phyloP scores from a whole-genome alignment of 1,284 basidiomycete genomes.

The Cryptococcus depauperatus region DNA sequence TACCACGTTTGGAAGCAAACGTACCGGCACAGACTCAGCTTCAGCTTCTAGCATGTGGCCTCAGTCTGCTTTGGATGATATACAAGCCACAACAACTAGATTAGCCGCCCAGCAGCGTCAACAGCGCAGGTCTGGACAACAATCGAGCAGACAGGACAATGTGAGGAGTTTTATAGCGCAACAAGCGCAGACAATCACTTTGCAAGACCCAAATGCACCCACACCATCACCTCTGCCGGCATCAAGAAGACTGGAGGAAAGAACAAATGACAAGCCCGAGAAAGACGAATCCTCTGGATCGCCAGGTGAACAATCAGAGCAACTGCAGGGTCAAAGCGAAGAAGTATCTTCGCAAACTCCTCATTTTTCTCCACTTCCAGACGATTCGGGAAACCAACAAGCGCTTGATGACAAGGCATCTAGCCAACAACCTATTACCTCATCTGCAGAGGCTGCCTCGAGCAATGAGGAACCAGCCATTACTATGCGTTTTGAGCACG shows the following conservation, averaged over 20 bases:
- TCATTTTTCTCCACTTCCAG: neutral
- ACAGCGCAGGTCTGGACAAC: constrained; percentile 1
- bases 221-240: constrained; percentile 21
- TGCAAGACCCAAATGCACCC: constrained; percentile 35
- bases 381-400: no score
- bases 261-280: neutral
- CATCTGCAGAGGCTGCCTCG: neutral
- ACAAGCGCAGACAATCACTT: constrained; percentile 31
- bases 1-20: constrained; percentile 1
- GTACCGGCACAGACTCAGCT: neutral
- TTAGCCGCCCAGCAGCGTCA: constrained; percentile 12
- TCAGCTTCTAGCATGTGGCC: neutral
- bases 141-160: constrained; percentile 13
- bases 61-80: neutral
- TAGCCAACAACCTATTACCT: neutral
- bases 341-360: neutral
- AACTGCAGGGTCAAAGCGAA: constrained; percentile 2
- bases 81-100: constrained; percentile 7
- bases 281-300: no score
- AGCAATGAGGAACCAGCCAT: constrained; percentile 41
- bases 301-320: neutral
- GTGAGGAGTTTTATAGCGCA: constrained; percentile 34
- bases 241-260: neutral
- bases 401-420: constrained; percentile 1
- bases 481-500: constrained; percentile 61